These are phyloP conservation scores for Theobroma cacao DNA, from an alignment of 345 rosid species.

Conservation along the genomic window DNA sequence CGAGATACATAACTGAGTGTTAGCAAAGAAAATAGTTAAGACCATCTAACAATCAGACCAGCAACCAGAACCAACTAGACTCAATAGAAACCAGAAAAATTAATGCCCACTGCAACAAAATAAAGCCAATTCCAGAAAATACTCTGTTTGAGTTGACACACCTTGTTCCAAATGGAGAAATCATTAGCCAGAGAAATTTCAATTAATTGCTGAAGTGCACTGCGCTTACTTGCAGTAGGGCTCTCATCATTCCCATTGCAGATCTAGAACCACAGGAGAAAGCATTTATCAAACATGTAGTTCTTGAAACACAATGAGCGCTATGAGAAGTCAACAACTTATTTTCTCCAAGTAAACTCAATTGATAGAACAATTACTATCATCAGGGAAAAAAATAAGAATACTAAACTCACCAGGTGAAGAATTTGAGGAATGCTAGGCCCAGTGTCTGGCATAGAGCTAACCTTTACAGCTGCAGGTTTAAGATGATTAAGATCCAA, in stretches of 20 bases:
- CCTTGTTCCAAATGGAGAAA: slow-evolving; percentile 78
- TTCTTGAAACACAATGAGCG: not conserved
- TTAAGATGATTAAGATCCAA: slow-evolving; percentile 48
- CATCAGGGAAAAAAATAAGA: not conserved
- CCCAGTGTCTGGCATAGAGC: slow-evolving; percentile 51
- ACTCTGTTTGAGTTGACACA: slow-evolving; percentile 17
- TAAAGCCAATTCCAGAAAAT: not conserved
- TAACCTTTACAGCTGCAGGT: slow-evolving; percentile 50
- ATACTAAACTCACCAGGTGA: slow-evolving; percentile 63
- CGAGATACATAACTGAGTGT: no score
- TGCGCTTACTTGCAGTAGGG: slow-evolving; percentile 53
- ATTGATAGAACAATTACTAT: not conserved
- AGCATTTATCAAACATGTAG: not conserved
- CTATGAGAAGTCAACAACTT: not conserved
- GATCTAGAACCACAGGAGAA: slow-evolving; percentile 44
- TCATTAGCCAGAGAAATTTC: slow-evolving; percentile 76
- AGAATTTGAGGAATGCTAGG: slow-evolving; percentile 98
- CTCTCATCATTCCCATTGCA: slow-evolving; percentile 64
- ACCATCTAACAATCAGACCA: no score
- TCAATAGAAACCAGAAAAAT: no score
- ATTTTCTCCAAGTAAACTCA: not conserved
- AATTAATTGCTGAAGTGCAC: slow-evolving; percentile 80
- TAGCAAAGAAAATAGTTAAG: no score
- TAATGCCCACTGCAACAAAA: no score
- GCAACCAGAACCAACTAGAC: no score